These are phyloP conservation scores for Xylaria telfairii DNA, from an alignment of 495 filamentous ascomycete genomes.

Conservation along the genomic window DNA sequence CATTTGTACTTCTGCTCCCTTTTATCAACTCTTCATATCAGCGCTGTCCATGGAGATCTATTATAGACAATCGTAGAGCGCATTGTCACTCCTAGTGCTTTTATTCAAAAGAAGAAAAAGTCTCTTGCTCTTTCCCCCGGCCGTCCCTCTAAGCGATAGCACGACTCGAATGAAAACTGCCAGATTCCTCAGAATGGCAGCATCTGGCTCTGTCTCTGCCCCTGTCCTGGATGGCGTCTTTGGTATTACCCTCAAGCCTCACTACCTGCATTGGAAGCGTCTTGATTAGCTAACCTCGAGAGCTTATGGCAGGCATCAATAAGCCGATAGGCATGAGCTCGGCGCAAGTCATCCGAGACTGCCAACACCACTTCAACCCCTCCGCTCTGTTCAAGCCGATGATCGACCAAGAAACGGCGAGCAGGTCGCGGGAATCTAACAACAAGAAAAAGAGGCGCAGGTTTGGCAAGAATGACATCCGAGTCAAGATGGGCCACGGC, in stretches of 20 bases:
- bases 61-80: not conserved
- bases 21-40: not conserved
- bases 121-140: not conserved
- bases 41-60: not conserved
- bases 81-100: not conserved
- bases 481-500: constrained; percentile 95
- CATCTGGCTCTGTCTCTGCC: constrained; percentile 48
- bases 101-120: not conserved
- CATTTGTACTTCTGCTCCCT: not conserved
- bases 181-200: constrained; percentile 55
- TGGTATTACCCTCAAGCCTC: constrained; percentile 51
- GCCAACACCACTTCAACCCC: constrained; percentile 81
- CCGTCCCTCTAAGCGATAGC: not conserved
- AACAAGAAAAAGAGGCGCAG: constrained; percentile 62
- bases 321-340: constrained; percentile 87
- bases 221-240: constrained; percentile 78
- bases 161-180: constrained; percentile 34
- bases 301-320: constrained; percentile 71
- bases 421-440: constrained; percentile 57
- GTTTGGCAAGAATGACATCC: constrained; percentile 56
- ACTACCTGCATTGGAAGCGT: not conserved
- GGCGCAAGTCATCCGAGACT: constrained; percentile 83
- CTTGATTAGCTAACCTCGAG: constrained; percentile 1
- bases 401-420: constrained; percentile 63
- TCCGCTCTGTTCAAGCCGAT: constrained; percentile 78